Evolutionary conservation across 1,284 basidiomycete genomes (phyloP).

Genomic region (Trametes polyzona): DNA sequence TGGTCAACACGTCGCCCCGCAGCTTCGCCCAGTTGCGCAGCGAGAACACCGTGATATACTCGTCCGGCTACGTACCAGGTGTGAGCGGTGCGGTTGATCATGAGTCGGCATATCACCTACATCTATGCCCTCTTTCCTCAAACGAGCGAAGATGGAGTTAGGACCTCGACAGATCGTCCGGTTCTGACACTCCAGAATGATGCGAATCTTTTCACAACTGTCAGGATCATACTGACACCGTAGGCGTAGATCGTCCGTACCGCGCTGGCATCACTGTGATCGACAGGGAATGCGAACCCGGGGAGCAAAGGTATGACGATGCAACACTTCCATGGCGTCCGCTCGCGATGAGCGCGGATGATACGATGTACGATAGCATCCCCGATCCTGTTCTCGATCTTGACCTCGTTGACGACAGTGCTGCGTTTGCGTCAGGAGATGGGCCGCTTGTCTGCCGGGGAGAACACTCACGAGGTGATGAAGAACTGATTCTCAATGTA

Average conservation of each 20-base stretch:
- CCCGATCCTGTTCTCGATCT: constrained; percentile 93
- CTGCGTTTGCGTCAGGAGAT: constrained; percentile 41
- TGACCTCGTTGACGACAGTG: constrained; percentile 85
- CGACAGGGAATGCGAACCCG: constrained; percentile 93
- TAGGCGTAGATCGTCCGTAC: constrained; percentile 48
- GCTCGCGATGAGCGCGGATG: constrained; percentile 85
- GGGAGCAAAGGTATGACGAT: constrained; percentile 93
- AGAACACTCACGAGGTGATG: constrained; percentile 78
- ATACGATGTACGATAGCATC: constrained; percentile 94
- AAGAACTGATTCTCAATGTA: constrained; percentile 99
- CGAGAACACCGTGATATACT: constrained; percentile 93
- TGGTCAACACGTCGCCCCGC: constrained; percentile 82
- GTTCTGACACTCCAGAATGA: constrained; percentile 95
- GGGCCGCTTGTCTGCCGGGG: not conserved
- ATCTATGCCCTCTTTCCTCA: constrained; percentile 89
- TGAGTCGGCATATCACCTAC: constrained; percentile 46
- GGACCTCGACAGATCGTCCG: constrained; percentile 89
- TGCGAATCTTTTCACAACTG: constrained; percentile 65
- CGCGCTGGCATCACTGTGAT: constrained; percentile 90
- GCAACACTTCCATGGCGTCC: constrained; percentile 89
- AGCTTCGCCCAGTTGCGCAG: constrained; percentile 95
- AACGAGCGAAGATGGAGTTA: constrained; percentile 88
- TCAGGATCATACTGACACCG: constrained; percentile 7
- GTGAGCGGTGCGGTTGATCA: not conserved
- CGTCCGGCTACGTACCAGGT: constrained; percentile 63